Percentiles rank a stretch among this genome's conserved stretches.
phyloP scores from a whole-genome alignment of 1,284 basidiomycete species.

The Malassezia equina region DNA sequence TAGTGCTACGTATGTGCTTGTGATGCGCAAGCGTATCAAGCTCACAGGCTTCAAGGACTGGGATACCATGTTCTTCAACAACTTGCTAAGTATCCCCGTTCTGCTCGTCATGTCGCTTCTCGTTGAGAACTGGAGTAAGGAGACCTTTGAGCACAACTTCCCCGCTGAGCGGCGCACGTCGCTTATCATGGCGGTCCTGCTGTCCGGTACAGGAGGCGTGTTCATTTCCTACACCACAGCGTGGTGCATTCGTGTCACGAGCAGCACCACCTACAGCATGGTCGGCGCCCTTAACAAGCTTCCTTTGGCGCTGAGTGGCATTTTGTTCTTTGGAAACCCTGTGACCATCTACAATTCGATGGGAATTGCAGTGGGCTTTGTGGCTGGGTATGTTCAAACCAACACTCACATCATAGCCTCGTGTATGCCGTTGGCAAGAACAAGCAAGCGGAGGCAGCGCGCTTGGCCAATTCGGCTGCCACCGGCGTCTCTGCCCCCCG shows the following conservation, averaged over 20 bases:
- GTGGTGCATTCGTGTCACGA: constrained; percentile 93
- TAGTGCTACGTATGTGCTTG: constrained; percentile 83
- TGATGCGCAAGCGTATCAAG: constrained; percentile 97
- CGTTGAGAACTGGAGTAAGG: constrained; percentile 78
- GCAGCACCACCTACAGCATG: constrained; percentile 98
- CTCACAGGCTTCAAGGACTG: constrained; percentile 95
- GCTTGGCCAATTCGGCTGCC: constrained; percentile 23
- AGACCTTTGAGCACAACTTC: constrained; percentile 74
- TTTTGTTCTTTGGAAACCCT: constrained; percentile 58
- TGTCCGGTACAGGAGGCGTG: constrained; percentile 92
- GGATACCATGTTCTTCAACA: constrained; percentile 99
- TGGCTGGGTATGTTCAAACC: constrained; percentile 55
- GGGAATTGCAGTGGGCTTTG: constrained; percentile 77
- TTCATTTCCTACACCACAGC: constrained; percentile 97
- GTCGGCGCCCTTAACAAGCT: constrained; percentile 97
- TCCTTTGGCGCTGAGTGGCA: constrained; percentile 62
- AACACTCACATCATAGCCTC: constrained; percentile 39
- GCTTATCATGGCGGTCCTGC: constrained; percentile 76
- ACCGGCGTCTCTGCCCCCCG: constrained; percentile 16
- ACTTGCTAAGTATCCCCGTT: constrained; percentile 85
- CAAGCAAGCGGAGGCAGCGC: constrained; percentile 37
- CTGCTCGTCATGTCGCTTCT: constrained; percentile 71
- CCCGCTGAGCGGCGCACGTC: constrained; percentile 70
- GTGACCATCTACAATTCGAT: constrained; percentile 77
- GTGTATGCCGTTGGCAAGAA: constrained; percentile 44